These are phyloP conservation scores for Eimeria brunetti DNA, from an alignment of 169 alveolate species.

Conservation along the genomic window DNA sequence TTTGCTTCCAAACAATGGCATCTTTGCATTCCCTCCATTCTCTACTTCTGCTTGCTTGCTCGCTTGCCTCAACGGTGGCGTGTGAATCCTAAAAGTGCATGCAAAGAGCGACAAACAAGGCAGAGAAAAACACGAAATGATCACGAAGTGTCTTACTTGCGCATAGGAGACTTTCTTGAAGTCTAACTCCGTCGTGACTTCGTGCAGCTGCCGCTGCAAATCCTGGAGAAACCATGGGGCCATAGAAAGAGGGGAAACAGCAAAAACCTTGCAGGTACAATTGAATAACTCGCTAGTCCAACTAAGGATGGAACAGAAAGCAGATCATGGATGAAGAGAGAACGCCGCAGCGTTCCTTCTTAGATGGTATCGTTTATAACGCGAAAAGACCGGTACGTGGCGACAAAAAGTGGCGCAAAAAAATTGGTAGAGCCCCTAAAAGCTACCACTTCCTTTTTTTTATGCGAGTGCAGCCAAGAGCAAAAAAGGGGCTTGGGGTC, in stretches of 20 bases:
- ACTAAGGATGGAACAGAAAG: too few species aligned
- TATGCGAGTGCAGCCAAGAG: not conserved
- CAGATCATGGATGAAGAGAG: too few species aligned
- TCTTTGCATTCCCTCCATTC: not conserved
- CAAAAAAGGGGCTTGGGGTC: not conserved
- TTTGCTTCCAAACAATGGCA: too few species aligned
- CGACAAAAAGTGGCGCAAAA: too few species aligned
- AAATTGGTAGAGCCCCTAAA: too few species aligned
- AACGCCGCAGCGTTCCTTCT: too few species aligned
- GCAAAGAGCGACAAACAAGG: not conserved
- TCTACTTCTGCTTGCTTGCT: not conserved
- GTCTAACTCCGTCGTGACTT: conserved; percentile 52
- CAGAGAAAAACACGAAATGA: not conserved
- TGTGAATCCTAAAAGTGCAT: not conserved
- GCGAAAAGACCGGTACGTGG: too few species aligned
- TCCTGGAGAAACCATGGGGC: conserved; percentile 13
- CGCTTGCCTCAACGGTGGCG: not conserved
- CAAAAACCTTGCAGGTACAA: too few species aligned
- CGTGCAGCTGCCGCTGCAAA: conserved; percentile 48
- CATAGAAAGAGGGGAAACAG: not conserved
- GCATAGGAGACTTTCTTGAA: conserved; percentile 59
- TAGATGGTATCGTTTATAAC: too few species aligned
- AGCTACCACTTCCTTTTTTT: too few species aligned
- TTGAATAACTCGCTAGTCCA: too few species aligned
- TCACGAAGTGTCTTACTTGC: not conserved